phyloP scores from a whole-genome alignment of 2,329 filamentous ascomycete genomes.

The Aureobasidium sp. region DNA sequence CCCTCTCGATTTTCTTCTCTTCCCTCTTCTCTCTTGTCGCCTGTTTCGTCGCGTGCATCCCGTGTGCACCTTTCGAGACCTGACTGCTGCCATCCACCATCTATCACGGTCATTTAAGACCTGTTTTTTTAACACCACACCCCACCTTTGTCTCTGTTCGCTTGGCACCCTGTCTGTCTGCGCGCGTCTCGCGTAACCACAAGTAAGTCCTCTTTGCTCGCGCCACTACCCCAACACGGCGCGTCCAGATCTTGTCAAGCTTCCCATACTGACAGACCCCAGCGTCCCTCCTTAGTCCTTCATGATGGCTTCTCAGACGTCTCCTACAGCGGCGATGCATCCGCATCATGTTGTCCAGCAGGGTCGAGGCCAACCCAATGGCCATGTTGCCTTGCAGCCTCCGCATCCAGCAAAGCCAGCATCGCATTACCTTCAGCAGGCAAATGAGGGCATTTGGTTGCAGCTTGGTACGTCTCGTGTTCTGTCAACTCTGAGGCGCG shows the following conservation, averaged over 20 bases:
- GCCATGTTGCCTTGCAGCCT: conserved; percentile 29
- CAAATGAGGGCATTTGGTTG: conserved; percentile 88
- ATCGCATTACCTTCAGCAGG: conserved; percentile 65
- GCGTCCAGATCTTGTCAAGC: background rate
- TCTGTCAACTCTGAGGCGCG: background rate
- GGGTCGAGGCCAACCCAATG: conserved; percentile 51
- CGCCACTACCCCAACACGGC: background rate
- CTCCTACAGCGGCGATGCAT: conserved; percentile 67
- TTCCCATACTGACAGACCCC: background rate
- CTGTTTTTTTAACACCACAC: background rate
- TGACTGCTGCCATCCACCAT: background rate
- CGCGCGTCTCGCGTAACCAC: conserved; percentile 13
- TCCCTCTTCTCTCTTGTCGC: conserved; percentile 12
- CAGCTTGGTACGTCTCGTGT: conserved; percentile 66
- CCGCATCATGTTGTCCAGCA: conserved; percentile 60
- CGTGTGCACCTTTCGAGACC: background rate
- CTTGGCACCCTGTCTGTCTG: conserved; percentile 12
- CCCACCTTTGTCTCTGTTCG: conserved; percentile 10
- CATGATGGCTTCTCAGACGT: conserved; percentile 52
- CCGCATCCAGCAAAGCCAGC: conserved; percentile 54
- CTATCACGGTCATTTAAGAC: background rate
- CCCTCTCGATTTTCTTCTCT: conserved; percentile 13
- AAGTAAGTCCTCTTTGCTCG: conserved; percentile 3
- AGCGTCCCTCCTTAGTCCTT: background rate
- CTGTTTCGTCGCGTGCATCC: conserved; percentile 15